Evolutionary conservation across 225 moss, liverwort and hornwort genomes (phyloP), one percentile per base, ranked within the genome.

Genomic region (Physcomitrellopsis africana): DNA sequence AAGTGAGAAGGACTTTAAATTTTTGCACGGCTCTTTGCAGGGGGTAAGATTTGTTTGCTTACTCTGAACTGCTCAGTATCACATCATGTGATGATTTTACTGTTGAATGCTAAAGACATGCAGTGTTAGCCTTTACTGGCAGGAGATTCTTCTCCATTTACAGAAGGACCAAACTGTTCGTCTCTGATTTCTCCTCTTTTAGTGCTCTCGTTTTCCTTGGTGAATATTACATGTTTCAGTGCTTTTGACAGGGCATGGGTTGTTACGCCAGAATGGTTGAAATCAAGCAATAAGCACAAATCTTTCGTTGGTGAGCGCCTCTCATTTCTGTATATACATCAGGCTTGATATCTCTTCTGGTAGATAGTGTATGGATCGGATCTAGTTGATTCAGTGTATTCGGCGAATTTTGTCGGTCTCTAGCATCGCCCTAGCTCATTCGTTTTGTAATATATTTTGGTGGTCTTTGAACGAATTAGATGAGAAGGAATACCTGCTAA

Each of bases 11-110:
- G 74, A 96, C 96, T 26, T 72, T 94, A 11, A 96, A 96, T 74
- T 96, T 96, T 67, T 96, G 96, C 68, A 78, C 87, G 14, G 96
- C 96, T 53, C 89, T 96, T 29, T 94, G 94, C 62, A 87, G 82
- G 0, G 96, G 96, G 96, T 96, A 87, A 83, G 62, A 17, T 65
- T 56, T 2, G 5, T 14, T 22, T 26, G 7, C 15, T 26, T 51
- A 15, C 16, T 16, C 44, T 46, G 10, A 51, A 24, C 10, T 37
- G 47, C 24, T 47, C 23, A 61, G 65, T 51, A 13, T 11, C 6
- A 27, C 48, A 17, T 20, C 24, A 7, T 49, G 4, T 29, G 66
- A 18, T 46, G 44, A 48, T 12, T 1, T 3, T 42, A 8, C 3
- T 69, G 3, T 8, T 8, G 9, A 47, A 48, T 24, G 7, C 4